A percentile compares a stretch with the other conserved stretches of the same genome.
phyloP scores from a whole-genome alignment of 2,329 filamentous ascomycete genomes.

The Exophiala mesophila region DNA sequence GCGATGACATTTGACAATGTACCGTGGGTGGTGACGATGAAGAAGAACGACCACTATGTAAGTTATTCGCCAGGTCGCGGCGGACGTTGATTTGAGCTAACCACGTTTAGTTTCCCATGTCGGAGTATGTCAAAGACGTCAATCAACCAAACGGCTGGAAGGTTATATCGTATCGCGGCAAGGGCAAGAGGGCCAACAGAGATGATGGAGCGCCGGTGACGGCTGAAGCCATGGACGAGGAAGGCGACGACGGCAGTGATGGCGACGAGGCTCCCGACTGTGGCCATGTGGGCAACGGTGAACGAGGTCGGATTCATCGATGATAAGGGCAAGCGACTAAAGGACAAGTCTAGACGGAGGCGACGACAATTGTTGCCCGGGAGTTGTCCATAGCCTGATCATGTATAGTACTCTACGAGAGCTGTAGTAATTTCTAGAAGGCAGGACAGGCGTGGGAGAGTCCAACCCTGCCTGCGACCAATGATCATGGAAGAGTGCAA shows the following conservation, averaged over 20 bases:
- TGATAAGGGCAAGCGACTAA: neutral
- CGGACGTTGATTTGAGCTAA: constrained; percentile 11
- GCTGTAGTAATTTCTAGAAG: too few species aligned
- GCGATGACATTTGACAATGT: constrained; percentile 99
- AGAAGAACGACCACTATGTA: constrained; percentile 97
- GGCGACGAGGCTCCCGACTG: constrained; percentile 22
- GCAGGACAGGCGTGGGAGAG: too few species aligned
- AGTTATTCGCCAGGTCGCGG: constrained; percentile 24
- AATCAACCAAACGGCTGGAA: constrained; percentile 52
- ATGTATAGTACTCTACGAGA: too few species aligned
- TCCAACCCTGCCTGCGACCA: too few species aligned
- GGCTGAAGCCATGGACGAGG: constrained; percentile 45
- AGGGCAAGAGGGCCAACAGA: constrained; percentile 34
- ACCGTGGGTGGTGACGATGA: constrained; percentile 99
- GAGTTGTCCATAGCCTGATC: too few species aligned
- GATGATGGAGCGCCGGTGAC: constrained; percentile 41
- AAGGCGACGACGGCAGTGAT: constrained; percentile 31
- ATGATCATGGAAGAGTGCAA: too few species aligned
- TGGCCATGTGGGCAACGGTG: too few species aligned
- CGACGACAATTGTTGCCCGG: too few species aligned
- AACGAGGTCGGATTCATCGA: too few species aligned
- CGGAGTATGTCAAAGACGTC: constrained; percentile 58
- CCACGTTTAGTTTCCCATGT: constrained; percentile 53
- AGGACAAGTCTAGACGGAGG: neutral
- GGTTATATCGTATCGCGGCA: constrained; percentile 50